Conservation (phyloP, 2,329 filamentous ascomycete species). For the Fusarium keratoplasticum region DNA sequence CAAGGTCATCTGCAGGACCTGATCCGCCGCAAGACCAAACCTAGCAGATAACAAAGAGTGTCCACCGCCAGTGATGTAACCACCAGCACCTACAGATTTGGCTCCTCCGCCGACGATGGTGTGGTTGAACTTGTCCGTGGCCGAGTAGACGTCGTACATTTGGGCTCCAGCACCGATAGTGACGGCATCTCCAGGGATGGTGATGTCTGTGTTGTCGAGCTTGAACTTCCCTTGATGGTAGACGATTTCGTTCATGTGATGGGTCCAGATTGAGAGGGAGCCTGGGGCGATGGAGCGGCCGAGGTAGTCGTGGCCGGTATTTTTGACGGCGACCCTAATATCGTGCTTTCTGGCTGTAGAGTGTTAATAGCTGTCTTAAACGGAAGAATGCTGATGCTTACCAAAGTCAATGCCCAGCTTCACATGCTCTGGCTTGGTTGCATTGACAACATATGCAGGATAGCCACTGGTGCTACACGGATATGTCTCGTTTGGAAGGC, state of each 20-base stretch:
- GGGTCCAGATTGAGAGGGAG: slow-evolving; percentile 66
- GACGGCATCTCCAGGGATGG: slow-evolving; percentile 61
- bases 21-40: slow-evolving; percentile 71
- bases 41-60: slow-evolving; percentile 65
- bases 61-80: slow-evolving; percentile 71
- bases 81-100: slow-evolving; percentile 68
- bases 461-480: slow-evolving; percentile 52
- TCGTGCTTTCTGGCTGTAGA: slow-evolving; percentile 54
- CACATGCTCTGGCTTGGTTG: slow-evolving; percentile 48
- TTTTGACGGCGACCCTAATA: slow-evolving; percentile 56
- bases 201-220: slow-evolving; percentile 53
- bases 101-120: slow-evolving; percentile 66
- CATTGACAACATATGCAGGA: slow-evolving; percentile 52
- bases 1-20: slow-evolving; percentile 69
- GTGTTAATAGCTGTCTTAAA: neutral
- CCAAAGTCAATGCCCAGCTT: slow-evolving; percentile 57
- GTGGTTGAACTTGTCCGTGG: slow-evolving; percentile 57
- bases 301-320: slow-evolving; percentile 57
- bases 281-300: slow-evolving; percentile 61
- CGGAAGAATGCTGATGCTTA: slow-evolving; percentile 15
- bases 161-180: slow-evolving; percentile 66
- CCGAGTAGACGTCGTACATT: slow-evolving; percentile 60
- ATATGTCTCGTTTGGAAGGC: slow-evolving; percentile 54
- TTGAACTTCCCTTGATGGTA: slow-evolving; percentile 55
- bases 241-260: slow-evolving; percentile 55